A percentile compares a stretch with the other conserved stretches of the same genome.
phyloP scores from a whole-genome alignment of 352 stramenopile species.

The Globisporangium spinosum region DNA sequence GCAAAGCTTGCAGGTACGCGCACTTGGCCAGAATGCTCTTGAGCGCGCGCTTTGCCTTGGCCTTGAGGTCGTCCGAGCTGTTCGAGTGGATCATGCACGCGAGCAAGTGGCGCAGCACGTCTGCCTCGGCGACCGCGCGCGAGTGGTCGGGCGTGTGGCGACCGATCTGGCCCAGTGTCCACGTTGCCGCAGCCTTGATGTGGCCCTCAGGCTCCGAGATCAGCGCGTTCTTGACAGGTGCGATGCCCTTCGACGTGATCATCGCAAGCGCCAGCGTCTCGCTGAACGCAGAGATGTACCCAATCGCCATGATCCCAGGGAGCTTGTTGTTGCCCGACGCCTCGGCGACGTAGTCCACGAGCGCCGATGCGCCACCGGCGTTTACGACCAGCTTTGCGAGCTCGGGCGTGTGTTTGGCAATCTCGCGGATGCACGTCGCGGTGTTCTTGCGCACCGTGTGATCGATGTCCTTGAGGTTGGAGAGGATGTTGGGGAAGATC shows the following conservation, averaged over 20 bases:
- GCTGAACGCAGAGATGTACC: conserved; percentile 94
- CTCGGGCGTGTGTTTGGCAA: conserved; percentile 94
- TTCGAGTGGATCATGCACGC: conserved; percentile 92
- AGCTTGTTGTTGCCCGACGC: conserved; percentile 91
- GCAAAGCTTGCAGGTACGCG: conserved; percentile 91
- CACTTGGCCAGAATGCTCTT: conserved; percentile 94
- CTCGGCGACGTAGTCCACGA: conserved; percentile 93
- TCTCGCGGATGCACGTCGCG: conserved; percentile 92
- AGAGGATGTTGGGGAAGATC: conserved; percentile 95
- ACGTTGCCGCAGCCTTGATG: conserved; percentile 93
- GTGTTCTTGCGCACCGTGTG: conserved; percentile 94
- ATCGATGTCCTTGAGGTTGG: conserved; percentile 94
- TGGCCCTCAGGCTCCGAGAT: conserved; percentile 94
- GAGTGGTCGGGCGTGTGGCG: conserved; percentile 93
- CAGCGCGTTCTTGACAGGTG: conserved; percentile 90
- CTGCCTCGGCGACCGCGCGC: conserved; percentile 88
- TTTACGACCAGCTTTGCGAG: conserved; percentile 96
- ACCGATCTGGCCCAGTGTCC: conserved; percentile 94
- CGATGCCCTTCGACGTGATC: conserved; percentile 93
- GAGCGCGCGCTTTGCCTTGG: conserved; percentile 91
- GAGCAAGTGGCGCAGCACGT: conserved; percentile 91
- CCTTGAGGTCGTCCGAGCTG: conserved; percentile 92
- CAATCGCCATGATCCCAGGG: conserved; percentile 94
- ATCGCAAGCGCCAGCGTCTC: conserved; percentile 92
- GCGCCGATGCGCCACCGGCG: conserved; percentile 89